Evolutionary conservation across 306 rosid genomes (phyloP).

Genomic region (Cercis canadensis): DNA sequence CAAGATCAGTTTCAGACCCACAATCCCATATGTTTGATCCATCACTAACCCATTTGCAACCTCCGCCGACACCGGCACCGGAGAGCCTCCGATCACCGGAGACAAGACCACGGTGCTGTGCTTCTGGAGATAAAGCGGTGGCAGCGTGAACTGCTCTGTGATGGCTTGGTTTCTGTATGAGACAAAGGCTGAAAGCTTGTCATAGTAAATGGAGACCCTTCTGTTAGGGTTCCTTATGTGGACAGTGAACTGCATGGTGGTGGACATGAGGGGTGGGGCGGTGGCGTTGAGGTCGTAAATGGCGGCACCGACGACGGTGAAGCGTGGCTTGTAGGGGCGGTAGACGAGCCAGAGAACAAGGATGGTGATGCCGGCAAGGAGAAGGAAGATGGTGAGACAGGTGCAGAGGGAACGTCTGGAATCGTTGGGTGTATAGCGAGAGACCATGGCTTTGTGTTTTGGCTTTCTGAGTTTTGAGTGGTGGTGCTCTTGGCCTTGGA

Average conservation of each 20-base stretch:
- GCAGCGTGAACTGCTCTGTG: slow-evolving; percentile 68
- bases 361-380: slow-evolving; percentile 55
- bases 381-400: slow-evolving; percentile 62
- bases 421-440: neutral
- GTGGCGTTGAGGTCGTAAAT: slow-evolving; percentile 70
- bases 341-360: slow-evolving; percentile 82
- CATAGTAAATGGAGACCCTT: slow-evolving; percentile 69
- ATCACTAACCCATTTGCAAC: slow-evolving; percentile 49
- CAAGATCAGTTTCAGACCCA: slow-evolving; percentile 60
- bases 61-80: slow-evolving; percentile 66
- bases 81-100: slow-evolving; percentile 69
- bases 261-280: slow-evolving; percentile 52
- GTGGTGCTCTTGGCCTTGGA: too few species aligned
- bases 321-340: slow-evolving; percentile 70
- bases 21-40: slow-evolving; percentile 69
- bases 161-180: slow-evolving; percentile 66
- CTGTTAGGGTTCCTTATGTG: slow-evolving; percentile 74
- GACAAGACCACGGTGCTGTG: slow-evolving; percentile 61
- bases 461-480: too few species aligned
- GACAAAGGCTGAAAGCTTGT: slow-evolving; percentile 59
- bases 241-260: slow-evolving; percentile 78
- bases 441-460: too few species aligned
- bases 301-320: slow-evolving; percentile 65
- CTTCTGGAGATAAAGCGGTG: slow-evolving; percentile 53
- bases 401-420: slow-evolving; percentile 52